These are phyloP conservation scores for Thelephora terrestris DNA, from an alignment of 1,284 basidiomycete species.

Conservation along the genomic window DNA sequence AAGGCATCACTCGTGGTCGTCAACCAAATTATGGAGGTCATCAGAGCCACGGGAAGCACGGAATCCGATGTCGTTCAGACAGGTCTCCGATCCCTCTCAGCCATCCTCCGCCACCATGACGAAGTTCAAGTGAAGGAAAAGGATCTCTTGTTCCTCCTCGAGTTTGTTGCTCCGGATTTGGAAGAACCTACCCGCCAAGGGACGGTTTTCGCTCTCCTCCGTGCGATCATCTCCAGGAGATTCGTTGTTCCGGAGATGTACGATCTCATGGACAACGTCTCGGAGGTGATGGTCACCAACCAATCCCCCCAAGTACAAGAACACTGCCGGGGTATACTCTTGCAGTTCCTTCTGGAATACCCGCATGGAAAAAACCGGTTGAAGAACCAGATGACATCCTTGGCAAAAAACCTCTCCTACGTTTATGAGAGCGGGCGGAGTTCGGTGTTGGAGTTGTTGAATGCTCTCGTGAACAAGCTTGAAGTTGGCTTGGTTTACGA, in stretches of 20 bases:
- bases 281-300: slow-evolving; percentile 89
- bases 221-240: slow-evolving; percentile 86
- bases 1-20: slow-evolving; percentile 80
- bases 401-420: slow-evolving; percentile 92
- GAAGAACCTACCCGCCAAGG: slow-evolving; percentile 88
- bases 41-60: slow-evolving; percentile 78
- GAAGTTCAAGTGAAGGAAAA: slow-evolving; percentile 78
- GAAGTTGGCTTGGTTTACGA: slow-evolving; percentile 67
- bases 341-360: slow-evolving; percentile 96
- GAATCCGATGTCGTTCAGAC: slow-evolving; percentile 89
- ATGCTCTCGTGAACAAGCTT: slow-evolving; percentile 82
- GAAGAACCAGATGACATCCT: slow-evolving; percentile 82
- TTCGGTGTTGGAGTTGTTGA: slow-evolving; percentile 87
- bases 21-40: slow-evolving; percentile 78
- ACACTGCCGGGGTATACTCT: slow-evolving; percentile 77
- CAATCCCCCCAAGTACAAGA: slow-evolving; percentile 90
- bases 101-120: slow-evolving; percentile 80
- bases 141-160: slow-evolving; percentile 81
- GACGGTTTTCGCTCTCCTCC: slow-evolving; percentile 82
- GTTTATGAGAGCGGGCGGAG: slow-evolving; percentile 83
- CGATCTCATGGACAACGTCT: slow-evolving; percentile 94
- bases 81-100: slow-evolving; percentile 80
- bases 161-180: slow-evolving; percentile 84
- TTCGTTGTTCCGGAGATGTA: slow-evolving; percentile 96
- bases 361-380: slow-evolving; percentile 93